Percentiles rank a stretch among this genome's conserved stretches.
Conservation (phyloP, 345 rosid genomes). For the Rhizophora mangle region DNA sequence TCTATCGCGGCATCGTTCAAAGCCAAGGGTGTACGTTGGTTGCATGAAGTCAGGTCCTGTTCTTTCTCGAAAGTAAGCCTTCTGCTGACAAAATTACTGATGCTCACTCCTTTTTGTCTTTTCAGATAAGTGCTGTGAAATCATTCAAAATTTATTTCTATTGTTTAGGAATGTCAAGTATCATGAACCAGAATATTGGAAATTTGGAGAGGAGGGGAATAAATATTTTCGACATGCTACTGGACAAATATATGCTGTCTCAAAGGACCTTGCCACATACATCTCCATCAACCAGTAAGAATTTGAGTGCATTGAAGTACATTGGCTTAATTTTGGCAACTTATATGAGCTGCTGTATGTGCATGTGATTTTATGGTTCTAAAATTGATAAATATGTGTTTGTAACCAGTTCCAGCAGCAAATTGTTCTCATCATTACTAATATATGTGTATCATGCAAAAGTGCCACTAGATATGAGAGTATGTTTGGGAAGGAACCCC, state of each 20-base stretch:
- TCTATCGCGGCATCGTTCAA: slow-evolving; percentile 81
- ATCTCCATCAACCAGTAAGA: slow-evolving; percentile 81
- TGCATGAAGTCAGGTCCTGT: slow-evolving; percentile 99
- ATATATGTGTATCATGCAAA: too few species aligned
- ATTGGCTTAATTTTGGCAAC: background rate
- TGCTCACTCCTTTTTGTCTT: slow-evolving; percentile 8
- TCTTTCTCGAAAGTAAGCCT: slow-evolving; percentile 76
- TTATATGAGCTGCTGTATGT: background rate
- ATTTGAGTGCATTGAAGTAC: background rate
- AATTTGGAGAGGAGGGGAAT: slow-evolving; percentile 96
- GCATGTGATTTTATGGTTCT: background rate
- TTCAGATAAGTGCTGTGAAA: background rate
- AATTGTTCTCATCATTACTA: too few species aligned
- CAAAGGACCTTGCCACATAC: slow-evolving; percentile 89
- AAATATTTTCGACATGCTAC: slow-evolving; percentile 96
- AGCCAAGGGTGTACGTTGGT: slow-evolving; percentile 86
- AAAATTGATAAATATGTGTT: background rate
- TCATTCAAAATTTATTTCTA: slow-evolving; percentile 10
- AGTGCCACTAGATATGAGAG: too few species aligned
- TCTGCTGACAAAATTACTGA: background rate
- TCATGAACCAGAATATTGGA: slow-evolving; percentile 98
- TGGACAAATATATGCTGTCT: slow-evolving; percentile 96
- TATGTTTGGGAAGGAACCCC: too few species aligned
- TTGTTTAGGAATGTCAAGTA: slow-evolving; percentile 76
- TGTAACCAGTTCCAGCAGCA: too few species aligned